phyloP scores from a whole-genome alignment of 2,329 filamentous ascomycete genomes.

The Meredithiella fracta region DNA sequence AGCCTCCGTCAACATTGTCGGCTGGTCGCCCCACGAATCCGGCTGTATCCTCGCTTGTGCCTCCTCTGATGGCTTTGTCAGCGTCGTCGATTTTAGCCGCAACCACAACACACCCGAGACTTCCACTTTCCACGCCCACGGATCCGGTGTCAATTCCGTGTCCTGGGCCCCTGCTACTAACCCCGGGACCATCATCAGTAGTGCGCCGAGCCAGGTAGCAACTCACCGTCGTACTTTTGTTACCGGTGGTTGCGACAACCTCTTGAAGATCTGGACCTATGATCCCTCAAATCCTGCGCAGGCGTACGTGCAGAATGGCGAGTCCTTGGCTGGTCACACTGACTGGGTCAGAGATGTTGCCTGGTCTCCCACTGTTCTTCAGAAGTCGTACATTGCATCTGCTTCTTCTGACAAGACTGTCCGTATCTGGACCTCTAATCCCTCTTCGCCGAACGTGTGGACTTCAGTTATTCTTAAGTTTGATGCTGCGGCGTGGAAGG shows the following conservation, averaged over 20 bases:
- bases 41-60: constrained; percentile 91
- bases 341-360: constrained; percentile 98
- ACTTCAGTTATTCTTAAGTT: constrained; percentile 72
- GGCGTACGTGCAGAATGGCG: constrained; percentile 44
- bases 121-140: constrained; percentile 79
- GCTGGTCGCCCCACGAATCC: constrained; percentile 93
- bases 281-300: constrained; percentile 37
- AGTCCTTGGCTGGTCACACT: constrained; percentile 60
- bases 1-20: constrained; percentile 88
- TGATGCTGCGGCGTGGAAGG: constrained; percentile 81
- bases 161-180: constrained; percentile 81
- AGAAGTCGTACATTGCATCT: constrained; percentile 91
- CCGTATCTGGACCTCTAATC: constrained; percentile 80
- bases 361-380: constrained; percentile 87
- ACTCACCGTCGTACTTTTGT: constrained; percentile 67
- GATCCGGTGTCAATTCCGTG: constrained; percentile 86
- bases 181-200: constrained; percentile 71
- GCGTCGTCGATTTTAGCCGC: constrained; percentile 91
- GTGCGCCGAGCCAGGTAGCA: constrained; percentile 41
- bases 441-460: constrained; percentile 51
- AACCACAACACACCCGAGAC: constrained; percentile 89
- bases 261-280: constrained; percentile 84
- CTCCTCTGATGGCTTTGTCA: constrained; percentile 83
- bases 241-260: constrained; percentile 85
- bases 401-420: constrained; percentile 95